Evolutionary conservation across 108 stramenopile genomes (phyloP).

Genomic region (Seminavis robusta): DNA sequence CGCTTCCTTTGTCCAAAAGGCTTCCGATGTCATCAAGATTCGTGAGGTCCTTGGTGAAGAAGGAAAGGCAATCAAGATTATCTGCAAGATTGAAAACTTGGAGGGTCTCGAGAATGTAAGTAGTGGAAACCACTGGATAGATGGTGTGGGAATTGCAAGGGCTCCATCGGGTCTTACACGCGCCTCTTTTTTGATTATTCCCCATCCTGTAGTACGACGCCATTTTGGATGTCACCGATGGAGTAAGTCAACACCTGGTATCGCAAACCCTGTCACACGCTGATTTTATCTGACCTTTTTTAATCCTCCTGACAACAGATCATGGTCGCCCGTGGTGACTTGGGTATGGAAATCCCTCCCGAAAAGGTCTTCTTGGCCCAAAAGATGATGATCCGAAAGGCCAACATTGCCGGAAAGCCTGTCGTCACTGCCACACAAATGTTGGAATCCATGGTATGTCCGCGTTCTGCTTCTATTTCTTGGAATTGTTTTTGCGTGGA

Average conservation of each 20-base stretch:
- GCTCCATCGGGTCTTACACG: too few species aligned
- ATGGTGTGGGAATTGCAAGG: too few species aligned
- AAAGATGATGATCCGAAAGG: constrained; percentile 96
- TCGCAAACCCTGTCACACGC: neutral
- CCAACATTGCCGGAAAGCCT: constrained; percentile 94
- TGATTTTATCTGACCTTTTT: neutral
- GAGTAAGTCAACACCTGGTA: constrained; percentile 95
- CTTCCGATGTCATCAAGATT: constrained; percentile 82
- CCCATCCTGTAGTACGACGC: too few species aligned
- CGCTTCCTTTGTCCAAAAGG: constrained; percentile 97
- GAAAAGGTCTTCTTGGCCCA: constrained; percentile 97
- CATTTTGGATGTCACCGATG: constrained; percentile 89
- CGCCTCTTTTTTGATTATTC: too few species aligned
- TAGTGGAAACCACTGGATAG: too few species aligned
- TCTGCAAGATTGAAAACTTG: constrained; percentile 99
- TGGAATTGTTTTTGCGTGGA: too few species aligned
- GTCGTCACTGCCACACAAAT: constrained; percentile 99
- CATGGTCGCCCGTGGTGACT: too few species aligned
- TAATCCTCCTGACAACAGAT: neutral
- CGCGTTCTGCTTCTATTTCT: too few species aligned
- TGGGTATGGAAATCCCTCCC: constrained; percentile 92
- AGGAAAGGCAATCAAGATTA: constrained; percentile 96
- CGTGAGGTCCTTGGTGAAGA: constrained; percentile 71
- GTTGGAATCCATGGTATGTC: constrained; percentile 98
- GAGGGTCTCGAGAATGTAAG: constrained; percentile 96